Percentiles rank a stretch among this genome's conserved stretches.
Conservation (phyloP, 2,329 filamentous ascomycete genomes). For the Sporothrix brunneoviolacea region DNA sequence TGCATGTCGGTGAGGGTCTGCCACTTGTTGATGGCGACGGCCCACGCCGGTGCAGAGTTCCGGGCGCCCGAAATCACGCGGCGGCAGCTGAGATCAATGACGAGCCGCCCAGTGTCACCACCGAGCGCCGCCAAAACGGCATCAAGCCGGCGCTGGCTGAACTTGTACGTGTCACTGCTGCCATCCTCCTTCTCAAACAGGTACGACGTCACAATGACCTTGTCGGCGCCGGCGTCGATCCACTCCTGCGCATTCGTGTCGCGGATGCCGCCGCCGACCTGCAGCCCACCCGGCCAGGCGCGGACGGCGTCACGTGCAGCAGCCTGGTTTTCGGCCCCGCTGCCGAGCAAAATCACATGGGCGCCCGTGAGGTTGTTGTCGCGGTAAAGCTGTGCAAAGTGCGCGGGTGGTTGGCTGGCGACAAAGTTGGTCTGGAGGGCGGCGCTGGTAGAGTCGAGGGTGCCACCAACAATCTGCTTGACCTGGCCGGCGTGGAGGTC, state of each 20-base stretch:
- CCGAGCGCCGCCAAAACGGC: slow-evolving; percentile 66
- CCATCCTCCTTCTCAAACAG: slow-evolving; percentile 62
- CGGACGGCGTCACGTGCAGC: slow-evolving; percentile 70
- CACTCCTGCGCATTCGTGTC: slow-evolving; percentile 77
- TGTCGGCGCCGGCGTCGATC: slow-evolving; percentile 83
- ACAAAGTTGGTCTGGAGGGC: slow-evolving; percentile 87
- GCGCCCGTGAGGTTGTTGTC: slow-evolving; percentile 68
- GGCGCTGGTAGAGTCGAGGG: slow-evolving; percentile 61
- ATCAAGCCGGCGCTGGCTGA: slow-evolving; percentile 70
- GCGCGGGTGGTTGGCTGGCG: slow-evolving; percentile 70
- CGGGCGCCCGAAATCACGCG: slow-evolving; percentile 26
- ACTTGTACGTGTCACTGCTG: slow-evolving; percentile 37
- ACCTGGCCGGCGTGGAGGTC: slow-evolving; percentile 96
- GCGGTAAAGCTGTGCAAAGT: slow-evolving; percentile 78
- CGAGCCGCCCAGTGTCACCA: slow-evolving; percentile 71
- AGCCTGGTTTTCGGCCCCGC: slow-evolving; percentile 64
- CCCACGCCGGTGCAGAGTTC: slow-evolving; percentile 51
- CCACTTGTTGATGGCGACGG: slow-evolving; percentile 99
- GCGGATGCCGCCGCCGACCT: slow-evolving; percentile 90
- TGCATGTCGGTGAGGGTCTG: slow-evolving; percentile 97
- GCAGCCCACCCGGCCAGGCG: slow-evolving; percentile 73
- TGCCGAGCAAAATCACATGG: slow-evolving; percentile 92
- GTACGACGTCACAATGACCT: slow-evolving; percentile 95
- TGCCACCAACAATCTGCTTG: slow-evolving; percentile 97
- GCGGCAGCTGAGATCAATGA: slow-evolving; percentile 92